Conservation (phyloP, 495 filamentous ascomycete species). For the Penicillium angulare region DNA sequence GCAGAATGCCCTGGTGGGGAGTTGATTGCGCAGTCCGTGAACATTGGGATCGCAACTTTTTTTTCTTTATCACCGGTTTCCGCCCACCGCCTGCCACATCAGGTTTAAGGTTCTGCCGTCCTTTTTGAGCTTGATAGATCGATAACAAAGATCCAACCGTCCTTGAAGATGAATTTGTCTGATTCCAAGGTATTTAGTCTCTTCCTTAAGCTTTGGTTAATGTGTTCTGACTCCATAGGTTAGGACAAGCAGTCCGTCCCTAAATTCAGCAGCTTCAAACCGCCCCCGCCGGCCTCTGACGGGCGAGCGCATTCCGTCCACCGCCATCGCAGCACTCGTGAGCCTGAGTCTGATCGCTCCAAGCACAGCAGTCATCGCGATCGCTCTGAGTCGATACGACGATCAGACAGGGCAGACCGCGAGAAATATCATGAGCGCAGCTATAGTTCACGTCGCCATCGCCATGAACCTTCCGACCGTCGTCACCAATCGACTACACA, state of each 20-base stretch:
- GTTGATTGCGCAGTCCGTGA: not conserved
- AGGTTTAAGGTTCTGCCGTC: not conserved
- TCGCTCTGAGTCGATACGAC: slow-evolving; percentile 21
- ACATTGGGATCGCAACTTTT: slow-evolving; percentile 26
- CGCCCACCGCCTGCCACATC: slow-evolving; percentile 11
- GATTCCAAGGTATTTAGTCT: slow-evolving; percentile 35
- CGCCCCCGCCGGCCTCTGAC: slow-evolving; percentile 34
- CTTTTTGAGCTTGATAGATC: not conserved
- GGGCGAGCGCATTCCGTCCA: not conserved
- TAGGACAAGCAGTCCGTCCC: slow-evolving; percentile 51
- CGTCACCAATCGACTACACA: not conserved
- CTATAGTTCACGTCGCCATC: not conserved
- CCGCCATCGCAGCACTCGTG: slow-evolving; percentile 15
- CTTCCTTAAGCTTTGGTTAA: not conserved
- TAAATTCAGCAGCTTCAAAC: slow-evolving; percentile 68
- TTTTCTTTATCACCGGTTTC: slow-evolving; percentile 27
- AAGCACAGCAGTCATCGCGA: slow-evolving; percentile 23
- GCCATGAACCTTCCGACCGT: not conserved
- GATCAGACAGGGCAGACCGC: not conserved
- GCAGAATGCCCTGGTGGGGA: slow-evolving; percentile 9
- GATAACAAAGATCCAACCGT: slow-evolving; percentile 11
- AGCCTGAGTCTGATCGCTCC: slow-evolving; percentile 23
- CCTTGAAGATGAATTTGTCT: slow-evolving; percentile 39
- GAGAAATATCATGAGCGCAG: not conserved
- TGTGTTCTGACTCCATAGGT: not conserved